Conservation (phyloP, 139 green algal species). For the Diplosphaera chodatii region DNA sequence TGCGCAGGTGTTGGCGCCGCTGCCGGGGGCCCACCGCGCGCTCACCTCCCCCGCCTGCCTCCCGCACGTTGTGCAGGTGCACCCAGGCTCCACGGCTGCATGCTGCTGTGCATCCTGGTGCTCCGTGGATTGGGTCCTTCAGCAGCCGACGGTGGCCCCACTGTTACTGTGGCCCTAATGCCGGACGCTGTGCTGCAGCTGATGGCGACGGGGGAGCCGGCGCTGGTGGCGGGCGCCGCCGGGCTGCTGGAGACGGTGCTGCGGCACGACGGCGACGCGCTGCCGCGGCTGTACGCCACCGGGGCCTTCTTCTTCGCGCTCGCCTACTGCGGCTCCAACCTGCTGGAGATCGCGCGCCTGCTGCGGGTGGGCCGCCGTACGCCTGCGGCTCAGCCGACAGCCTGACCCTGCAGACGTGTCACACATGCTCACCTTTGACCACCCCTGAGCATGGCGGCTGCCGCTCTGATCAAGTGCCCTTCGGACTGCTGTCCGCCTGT, state of each 20-base stretch:
- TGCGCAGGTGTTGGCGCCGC: conserved; percentile 51
- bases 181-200: too few species aligned
- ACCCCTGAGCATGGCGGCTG: too few species aligned
- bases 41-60: conserved; percentile 64
- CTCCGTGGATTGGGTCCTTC: too few species aligned
- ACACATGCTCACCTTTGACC: too few species aligned
- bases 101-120: too few species aligned
- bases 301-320: conserved; percentile 84
- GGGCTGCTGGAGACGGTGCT: conserved; percentile 61
- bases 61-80: conserved; percentile 69
- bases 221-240: conserved; percentile 55
- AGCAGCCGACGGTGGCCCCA: too few species aligned
- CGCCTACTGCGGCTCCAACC: conserved; percentile 81
- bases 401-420: too few species aligned
- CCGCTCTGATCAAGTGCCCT: too few species aligned
- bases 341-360: conserved; percentile 57
- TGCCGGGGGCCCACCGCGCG: conserved; percentile 60
- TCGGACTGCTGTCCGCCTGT: too few species aligned
- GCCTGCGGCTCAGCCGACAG: too few species aligned
- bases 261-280: conserved; percentile 33
- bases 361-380: conserved; percentile 42
- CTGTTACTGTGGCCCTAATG: too few species aligned
- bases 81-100: too few species aligned
- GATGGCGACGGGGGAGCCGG: conserved; percentile 71
- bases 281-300: conserved; percentile 76